phyloP scores from a whole-genome alignment of 257 asterid species.

The Perilla frutescens region DNA sequence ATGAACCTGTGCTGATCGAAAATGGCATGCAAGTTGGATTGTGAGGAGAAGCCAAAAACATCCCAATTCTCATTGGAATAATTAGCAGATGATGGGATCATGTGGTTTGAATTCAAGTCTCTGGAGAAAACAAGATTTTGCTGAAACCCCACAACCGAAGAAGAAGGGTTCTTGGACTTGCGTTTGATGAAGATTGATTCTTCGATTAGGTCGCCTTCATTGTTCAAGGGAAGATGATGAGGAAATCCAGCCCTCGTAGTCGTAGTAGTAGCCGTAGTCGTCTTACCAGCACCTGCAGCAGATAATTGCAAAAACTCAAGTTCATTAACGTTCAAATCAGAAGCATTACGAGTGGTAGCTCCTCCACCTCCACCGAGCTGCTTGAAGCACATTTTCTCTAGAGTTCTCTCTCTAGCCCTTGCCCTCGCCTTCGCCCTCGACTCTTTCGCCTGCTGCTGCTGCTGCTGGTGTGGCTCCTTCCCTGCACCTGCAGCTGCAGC shows the following conservation, averaged over 20 bases:
- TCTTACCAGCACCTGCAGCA: conserved; percentile 24
- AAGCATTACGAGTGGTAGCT: not conserved
- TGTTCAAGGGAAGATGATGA: conserved; percentile 1
- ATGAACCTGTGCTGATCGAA: conserved; percentile 56
- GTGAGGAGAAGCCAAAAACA: conserved; percentile 41
- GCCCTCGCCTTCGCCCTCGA: conserved; percentile 89
- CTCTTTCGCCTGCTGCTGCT: conserved; percentile 43
- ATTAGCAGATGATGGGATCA: conserved; percentile 28
- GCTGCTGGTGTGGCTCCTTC: not conserved
- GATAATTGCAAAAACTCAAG: conserved; percentile 34
- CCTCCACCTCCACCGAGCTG: conserved; percentile 37
- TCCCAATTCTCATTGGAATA: conserved; percentile 51
- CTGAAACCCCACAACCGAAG: conserved; percentile 42
- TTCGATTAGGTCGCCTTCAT: conserved; percentile 40
- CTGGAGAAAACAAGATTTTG: conserved; percentile 42
- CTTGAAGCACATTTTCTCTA: conserved; percentile 57
- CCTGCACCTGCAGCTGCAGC: too few species aligned
- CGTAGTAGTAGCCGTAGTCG: too few species aligned
- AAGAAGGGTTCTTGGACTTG: conserved; percentile 43
- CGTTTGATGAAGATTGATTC: conserved; percentile 44
- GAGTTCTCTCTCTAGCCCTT: conserved; percentile 92
- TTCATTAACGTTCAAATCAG: conserved; percentile 35
- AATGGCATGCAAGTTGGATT: conserved; percentile 48
- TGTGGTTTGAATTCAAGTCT: conserved; percentile 33
- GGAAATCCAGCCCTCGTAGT: not conserved